Conservation (phyloP, 1,284 basidiomycete genomes). For the Earliella scabrosa region DNA sequence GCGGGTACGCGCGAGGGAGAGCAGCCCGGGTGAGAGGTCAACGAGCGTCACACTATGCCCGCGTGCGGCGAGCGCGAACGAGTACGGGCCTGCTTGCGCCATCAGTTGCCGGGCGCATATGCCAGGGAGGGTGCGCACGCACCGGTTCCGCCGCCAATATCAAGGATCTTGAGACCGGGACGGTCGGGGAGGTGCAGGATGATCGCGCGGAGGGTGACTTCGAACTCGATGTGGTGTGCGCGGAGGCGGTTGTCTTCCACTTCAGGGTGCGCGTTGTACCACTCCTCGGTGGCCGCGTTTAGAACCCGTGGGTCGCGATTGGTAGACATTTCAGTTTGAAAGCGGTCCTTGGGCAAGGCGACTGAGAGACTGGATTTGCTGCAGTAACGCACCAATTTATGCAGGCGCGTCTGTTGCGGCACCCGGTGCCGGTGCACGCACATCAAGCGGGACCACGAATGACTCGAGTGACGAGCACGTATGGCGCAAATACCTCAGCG, state of each 20-base stretch:
- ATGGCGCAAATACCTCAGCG: slow-evolving; percentile 8
- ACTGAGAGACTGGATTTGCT: neutral
- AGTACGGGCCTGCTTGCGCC: slow-evolving; percentile 18
- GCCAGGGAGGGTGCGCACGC: too few species aligned
- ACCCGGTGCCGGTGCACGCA: neutral
- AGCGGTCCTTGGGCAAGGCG: too few species aligned
- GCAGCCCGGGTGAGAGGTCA: slow-evolving; percentile 19
- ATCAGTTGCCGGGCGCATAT: too few species aligned
- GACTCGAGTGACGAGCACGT: neutral
- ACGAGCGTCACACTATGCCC: slow-evolving; percentile 22
- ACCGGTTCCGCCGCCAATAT: slow-evolving; percentile 26
- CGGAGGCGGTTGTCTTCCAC: slow-evolving; percentile 19
- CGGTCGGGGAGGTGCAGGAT: slow-evolving; percentile 9
- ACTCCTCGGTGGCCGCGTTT: slow-evolving; percentile 11
- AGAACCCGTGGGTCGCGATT: neutral
- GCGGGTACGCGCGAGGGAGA: slow-evolving; percentile 14
- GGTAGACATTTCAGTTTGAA: too few species aligned
- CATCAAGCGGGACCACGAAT: neutral
- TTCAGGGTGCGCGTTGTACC: slow-evolving; percentile 14
- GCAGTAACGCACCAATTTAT: neutral
- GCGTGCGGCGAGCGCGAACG: slow-evolving; percentile 21
- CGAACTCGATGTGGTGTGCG: slow-evolving; percentile 20
- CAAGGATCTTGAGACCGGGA: slow-evolving; percentile 16
- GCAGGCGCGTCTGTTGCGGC: neutral
- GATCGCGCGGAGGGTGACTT: slow-evolving; percentile 23